phyloP scores from a whole-genome alignment of 345 rosid species.

The Nasturtium officinale region DNA sequence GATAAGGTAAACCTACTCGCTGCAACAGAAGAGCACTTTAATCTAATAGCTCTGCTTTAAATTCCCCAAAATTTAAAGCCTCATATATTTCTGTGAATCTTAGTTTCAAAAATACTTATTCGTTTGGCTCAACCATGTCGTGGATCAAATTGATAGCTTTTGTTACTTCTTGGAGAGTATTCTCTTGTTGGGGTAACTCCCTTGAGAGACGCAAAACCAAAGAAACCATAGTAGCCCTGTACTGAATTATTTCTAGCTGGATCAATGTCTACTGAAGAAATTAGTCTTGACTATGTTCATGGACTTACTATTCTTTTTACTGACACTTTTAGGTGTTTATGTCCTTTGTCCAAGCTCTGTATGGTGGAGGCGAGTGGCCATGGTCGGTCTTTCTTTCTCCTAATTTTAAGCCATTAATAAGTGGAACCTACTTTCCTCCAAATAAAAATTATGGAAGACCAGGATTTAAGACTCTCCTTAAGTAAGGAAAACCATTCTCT shows the following conservation, averaged over 20 bases:
- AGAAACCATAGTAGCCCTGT: background rate
- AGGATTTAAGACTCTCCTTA: slow-evolving; percentile 86
- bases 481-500: slow-evolving; percentile 43
- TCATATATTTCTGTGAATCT: background rate
- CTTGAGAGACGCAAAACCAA: background rate
- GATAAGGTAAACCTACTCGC: slow-evolving; percentile 68
- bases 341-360: slow-evolving; percentile 89
- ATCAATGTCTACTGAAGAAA: background rate
- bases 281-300: background rate
- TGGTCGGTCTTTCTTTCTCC: slow-evolving; percentile 87
- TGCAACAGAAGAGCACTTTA: background rate
- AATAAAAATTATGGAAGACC: slow-evolving; percentile 88
- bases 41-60: background rate
- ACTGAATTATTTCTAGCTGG: background rate
- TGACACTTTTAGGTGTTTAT: slow-evolving; percentile 71
- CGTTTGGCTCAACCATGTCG: background rate
- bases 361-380: slow-evolving; percentile 98
- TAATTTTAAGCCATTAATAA: slow-evolving; percentile 92
- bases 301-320: background rate
- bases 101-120: background rate
- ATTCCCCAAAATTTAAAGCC: background rate
- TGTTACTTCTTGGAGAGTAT: background rate
- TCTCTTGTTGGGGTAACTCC: background rate
- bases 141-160: background rate
- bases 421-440: slow-evolving; percentile 96